Conservation (phyloP, 2,329 filamentous ascomycete species). For the Geoglossum cookeanum region DNA sequence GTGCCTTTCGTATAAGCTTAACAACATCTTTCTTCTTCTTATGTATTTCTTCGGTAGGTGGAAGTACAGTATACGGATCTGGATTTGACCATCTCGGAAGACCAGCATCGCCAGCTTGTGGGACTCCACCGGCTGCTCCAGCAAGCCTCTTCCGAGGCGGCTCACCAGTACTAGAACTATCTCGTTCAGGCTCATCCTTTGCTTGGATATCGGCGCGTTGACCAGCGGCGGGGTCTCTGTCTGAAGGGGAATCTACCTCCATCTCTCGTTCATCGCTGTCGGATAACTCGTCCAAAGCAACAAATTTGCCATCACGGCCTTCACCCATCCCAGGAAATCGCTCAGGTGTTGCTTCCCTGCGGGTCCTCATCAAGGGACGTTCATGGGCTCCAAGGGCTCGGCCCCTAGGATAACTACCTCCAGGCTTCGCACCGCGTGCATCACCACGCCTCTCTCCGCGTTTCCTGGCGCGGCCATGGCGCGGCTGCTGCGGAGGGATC, state of each 20-base stretch:
- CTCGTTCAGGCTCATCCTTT: constrained; percentile 1
- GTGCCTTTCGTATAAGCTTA: constrained; percentile 77
- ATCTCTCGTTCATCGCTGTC: constrained; percentile 13
- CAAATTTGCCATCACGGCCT: constrained; percentile 6
- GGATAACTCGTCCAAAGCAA: constrained; percentile 9
- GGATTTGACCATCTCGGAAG: constrained; percentile 85
- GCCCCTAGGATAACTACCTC: not conserved
- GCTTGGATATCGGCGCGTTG: not conserved
- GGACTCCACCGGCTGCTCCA: not conserved
- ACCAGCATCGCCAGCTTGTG: constrained; percentile 10
- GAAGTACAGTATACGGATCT: constrained; percentile 77
- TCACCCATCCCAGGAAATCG: constrained; percentile 8
- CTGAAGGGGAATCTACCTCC: constrained; percentile 11
- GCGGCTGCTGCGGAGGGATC: not conserved
- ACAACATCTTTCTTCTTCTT: constrained; percentile 74
- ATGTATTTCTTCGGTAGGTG: constrained; percentile 53
- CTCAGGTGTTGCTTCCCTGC: constrained; percentile 7
- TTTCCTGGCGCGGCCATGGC: not conserved
- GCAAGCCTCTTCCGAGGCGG: constrained; percentile 4
- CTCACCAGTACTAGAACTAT: not conserved
- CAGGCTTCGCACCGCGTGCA: not conserved
- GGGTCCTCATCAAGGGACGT: constrained; percentile 6
- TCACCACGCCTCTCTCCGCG: not conserved
- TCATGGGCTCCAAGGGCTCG: constrained; percentile 1
- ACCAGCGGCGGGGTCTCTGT: not conserved